Conservation (phyloP, 2,329 filamentous ascomycete genomes). For the Magnaporthiopsis rhizophila region DNA sequence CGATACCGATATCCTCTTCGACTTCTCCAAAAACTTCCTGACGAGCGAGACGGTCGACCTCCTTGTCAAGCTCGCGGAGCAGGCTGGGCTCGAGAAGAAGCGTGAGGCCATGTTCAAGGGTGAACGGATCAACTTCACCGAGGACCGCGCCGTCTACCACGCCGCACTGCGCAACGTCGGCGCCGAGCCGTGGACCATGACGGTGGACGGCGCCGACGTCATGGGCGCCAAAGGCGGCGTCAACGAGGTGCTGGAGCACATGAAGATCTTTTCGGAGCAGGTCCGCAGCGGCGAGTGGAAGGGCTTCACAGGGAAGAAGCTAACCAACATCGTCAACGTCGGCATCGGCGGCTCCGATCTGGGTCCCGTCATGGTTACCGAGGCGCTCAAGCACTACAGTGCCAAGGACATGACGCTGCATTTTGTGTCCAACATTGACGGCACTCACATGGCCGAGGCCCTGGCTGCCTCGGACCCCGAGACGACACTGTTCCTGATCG, state of each 20-base stretch:
- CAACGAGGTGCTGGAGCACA: conserved; percentile 85
- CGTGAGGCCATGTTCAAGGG: conserved; percentile 96
- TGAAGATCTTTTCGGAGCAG: conserved; percentile 97
- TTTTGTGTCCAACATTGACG: conserved; percentile 99
- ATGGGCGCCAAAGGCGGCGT: conserved; percentile 84
- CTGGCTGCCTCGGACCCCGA: conserved; percentile 84
- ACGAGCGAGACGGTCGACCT: conserved; percentile 85
- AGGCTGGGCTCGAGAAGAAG: conserved; percentile 85
- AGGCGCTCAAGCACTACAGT: conserved; percentile 92
- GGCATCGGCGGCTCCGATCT: conserved; percentile 98
- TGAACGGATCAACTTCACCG: conserved; percentile 99
- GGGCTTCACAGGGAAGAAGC: conserved; percentile 93
- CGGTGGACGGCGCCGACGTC: conserved; percentile 88
- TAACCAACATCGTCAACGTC: conserved; percentile 93
- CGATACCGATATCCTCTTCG: conserved; percentile 82
- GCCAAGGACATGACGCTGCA: conserved; percentile 80
- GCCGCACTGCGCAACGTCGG: conserved; percentile 84
- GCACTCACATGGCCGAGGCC: conserved; percentile 94
- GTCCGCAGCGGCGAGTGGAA: conserved; percentile 94
- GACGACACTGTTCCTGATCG: conserved; percentile 96
- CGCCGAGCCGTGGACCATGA: conserved; percentile 58
- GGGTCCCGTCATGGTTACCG: conserved; percentile 98
- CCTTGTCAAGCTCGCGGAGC: conserved; percentile 81
- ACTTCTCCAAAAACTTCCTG: conserved; percentile 98
- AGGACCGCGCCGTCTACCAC: conserved; percentile 93